phyloP scores from a whole-genome alignment of 345 rosid species.

The Firmiana major region DNA sequence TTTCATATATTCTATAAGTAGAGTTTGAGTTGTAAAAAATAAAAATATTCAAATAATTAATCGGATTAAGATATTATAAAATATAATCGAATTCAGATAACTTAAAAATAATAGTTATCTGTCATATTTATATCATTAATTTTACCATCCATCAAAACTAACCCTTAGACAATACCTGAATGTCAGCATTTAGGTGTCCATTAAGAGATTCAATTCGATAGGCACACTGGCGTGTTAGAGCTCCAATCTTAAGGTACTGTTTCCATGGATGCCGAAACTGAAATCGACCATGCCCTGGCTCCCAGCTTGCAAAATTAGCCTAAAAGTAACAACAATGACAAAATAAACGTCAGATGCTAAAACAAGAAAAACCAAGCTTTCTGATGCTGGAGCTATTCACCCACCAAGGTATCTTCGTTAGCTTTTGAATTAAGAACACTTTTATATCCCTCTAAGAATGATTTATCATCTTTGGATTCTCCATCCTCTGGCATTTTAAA shows the following conservation, averaged over 20 bases:
- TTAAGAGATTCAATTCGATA: slow-evolving; percentile 54
- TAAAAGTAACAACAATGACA: slow-evolving; percentile 2
- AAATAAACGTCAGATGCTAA: background rate
- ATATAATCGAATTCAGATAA: no score
- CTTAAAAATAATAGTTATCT: no score
- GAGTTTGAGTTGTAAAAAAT: no score
- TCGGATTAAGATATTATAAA: no score
- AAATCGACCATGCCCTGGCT: slow-evolving; percentile 76
- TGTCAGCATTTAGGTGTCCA: slow-evolving; percentile 33
- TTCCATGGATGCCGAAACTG: slow-evolving; percentile 77
- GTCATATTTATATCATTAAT: no score
- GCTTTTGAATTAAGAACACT: slow-evolving; percentile 59
- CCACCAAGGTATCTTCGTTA: slow-evolving; percentile 69
- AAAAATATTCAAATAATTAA: no score
- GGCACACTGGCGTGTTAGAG: slow-evolving; percentile 51
- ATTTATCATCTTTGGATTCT: slow-evolving; percentile 26
- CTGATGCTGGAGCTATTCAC: background rate
- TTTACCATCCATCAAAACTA: no score
- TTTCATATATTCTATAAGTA: no score
- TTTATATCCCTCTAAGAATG: slow-evolving; percentile 42
- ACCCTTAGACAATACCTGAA: slow-evolving; percentile 34
- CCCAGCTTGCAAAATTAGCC: slow-evolving; percentile 87
- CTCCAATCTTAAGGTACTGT: slow-evolving; percentile 51
- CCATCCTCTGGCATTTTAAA: slow-evolving; percentile 24
- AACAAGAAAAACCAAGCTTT: background rate